Percentiles rank a stretch among this genome's conserved stretches.
Evolutionary conservation across 768 basidiomycete genomes (phyloP).

Genomic region (Cystofilobasidium macerans): DNA sequence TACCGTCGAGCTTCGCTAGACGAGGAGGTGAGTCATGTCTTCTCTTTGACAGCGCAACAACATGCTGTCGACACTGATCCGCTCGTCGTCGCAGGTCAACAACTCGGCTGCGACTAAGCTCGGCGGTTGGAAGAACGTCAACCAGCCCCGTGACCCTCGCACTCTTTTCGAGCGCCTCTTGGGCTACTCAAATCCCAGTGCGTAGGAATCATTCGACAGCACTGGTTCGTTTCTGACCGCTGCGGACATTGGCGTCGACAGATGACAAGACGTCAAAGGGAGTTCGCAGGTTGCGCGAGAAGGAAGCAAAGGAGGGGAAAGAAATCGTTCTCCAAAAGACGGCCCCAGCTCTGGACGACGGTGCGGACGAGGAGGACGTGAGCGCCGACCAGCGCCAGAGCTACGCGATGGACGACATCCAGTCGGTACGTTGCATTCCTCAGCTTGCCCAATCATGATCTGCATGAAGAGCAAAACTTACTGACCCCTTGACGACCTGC

Average conservation of each 20-base stretch:
- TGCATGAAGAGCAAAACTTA: not conserved
- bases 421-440: constrained; percentile 52
- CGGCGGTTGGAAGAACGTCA: constrained; percentile 79
- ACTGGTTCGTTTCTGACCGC: not conserved
- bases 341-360: constrained; percentile 29
- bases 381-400: constrained; percentile 23
- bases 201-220: not conserved
- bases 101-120: constrained; percentile 85
- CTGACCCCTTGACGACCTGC: not conserved
- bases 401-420: constrained; percentile 52
- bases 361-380: constrained; percentile 25
- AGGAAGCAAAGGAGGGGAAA: constrained; percentile 56
- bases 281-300: constrained; percentile 69
- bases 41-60: too few relatives aligned
- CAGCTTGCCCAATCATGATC: not conserved
- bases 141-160: constrained; percentile 66
- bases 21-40: constrained; percentile 45
- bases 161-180: constrained; percentile 64
- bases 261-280: constrained; percentile 58
- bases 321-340: constrained; percentile 51
- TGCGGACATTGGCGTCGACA: not conserved
- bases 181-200: constrained; percentile 39
- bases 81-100: constrained; percentile 50
- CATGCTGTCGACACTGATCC: not conserved
- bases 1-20: constrained; percentile 79